Percentiles rank a stretch among this genome's conserved stretches.
Conservation (phyloP, 306 rosid species). For the Vigna trinervia region DNA sequence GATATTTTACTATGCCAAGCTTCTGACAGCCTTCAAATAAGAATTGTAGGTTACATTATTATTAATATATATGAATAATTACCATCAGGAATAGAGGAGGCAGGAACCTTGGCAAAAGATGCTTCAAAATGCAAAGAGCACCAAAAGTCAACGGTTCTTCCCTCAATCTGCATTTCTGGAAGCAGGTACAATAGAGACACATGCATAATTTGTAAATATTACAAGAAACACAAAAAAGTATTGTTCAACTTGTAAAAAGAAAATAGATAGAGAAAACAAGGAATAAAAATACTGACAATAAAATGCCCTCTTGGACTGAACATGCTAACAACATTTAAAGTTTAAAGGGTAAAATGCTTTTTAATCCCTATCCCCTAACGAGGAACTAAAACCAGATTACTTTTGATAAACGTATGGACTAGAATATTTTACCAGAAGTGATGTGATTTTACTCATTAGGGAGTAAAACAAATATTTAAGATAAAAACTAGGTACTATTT, state of each 20-base stretch:
- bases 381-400: background rate
- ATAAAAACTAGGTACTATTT: background rate
- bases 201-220: conserved; percentile 8
- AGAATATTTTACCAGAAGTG: background rate
- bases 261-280: conserved; percentile 16
- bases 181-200: conserved; percentile 28
- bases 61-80: conserved; percentile 41
- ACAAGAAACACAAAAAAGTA: conserved; percentile 21
- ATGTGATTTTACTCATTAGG: background rate
- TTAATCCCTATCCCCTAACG: background rate
- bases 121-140: conserved; percentile 85
- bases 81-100: conserved; percentile 29
- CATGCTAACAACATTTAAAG: background rate
- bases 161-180: conserved; percentile 89
- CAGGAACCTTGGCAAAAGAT: conserved; percentile 89
- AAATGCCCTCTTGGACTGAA: conserved; percentile 19
- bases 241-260: conserved; percentile 8
- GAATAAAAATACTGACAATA: conserved; percentile 16
- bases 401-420: background rate
- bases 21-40: conserved; percentile 77
- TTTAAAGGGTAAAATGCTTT: background rate
- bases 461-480: background rate
- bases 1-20: conserved; percentile 89
- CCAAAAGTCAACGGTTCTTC: conserved; percentile 88
- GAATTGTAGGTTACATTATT: conserved; percentile 43